Evolutionary conservation across 2,329 filamentous ascomycete genomes (phyloP).

Genomic region (Talaromyces sp.): DNA sequence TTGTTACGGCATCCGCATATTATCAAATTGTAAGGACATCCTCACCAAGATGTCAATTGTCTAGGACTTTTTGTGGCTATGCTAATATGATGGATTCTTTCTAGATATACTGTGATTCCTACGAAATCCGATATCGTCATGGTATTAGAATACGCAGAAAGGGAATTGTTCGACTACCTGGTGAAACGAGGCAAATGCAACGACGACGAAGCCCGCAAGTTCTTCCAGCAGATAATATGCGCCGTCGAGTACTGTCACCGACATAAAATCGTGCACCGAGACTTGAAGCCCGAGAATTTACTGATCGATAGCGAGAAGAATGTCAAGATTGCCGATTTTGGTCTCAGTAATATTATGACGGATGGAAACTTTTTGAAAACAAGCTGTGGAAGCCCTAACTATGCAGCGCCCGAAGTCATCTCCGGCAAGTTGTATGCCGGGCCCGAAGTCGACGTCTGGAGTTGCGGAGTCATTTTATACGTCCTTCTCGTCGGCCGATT

Average conservation of each 20-base stretch:
- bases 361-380: conserved; percentile 99
- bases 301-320: conserved; percentile 93
- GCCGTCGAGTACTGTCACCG: conserved; percentile 98
- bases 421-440: conserved; percentile 96
- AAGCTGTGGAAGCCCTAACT: conserved; percentile 96
- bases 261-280: conserved; percentile 97
- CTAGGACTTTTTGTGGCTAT: not conserved
- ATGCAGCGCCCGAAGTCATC: conserved; percentile 95
- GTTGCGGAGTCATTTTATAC: conserved; percentile 62
- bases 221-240: conserved; percentile 99
- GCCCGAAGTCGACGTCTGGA: conserved; percentile 90
- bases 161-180: conserved; percentile 96
- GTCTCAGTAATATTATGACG: conserved; percentile 99
- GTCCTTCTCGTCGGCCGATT: conserved; percentile 64
- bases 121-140: conserved; percentile 94
- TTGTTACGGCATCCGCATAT: conserved; percentile 94
- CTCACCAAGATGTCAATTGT: not conserved
- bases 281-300: conserved; percentile 95
- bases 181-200: conserved; percentile 89
- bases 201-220: conserved; percentile 88
- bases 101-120: conserved; percentile 91
- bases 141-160: conserved; percentile 96
- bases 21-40: conserved; percentile 78
- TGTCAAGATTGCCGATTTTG: conserved; percentile 99
- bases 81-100: not conserved